These are phyloP conservation scores for Beauveria medogensis DNA, from an alignment of 2,329 filamentous ascomycete species.

Conservation along the genomic window DNA sequence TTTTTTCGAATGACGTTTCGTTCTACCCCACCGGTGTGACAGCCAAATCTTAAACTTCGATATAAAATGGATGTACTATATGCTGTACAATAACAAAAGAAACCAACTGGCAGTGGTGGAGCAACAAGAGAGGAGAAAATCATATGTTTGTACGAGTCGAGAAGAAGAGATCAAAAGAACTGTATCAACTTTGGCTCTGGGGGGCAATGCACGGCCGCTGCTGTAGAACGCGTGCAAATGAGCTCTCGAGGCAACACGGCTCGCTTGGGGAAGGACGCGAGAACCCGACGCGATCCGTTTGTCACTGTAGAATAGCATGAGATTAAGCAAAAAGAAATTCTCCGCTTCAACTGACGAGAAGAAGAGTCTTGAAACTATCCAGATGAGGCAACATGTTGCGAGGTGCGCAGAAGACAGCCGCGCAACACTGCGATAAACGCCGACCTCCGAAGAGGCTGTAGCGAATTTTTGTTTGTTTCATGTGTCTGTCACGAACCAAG, in stretches of 20 bases:
- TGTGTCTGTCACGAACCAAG: not conserved
- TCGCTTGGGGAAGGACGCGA: not conserved
- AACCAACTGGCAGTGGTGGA: not conserved
- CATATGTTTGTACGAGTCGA: not conserved
- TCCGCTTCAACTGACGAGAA: not conserved
- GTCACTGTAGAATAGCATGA: not conserved
- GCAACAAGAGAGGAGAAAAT: not conserved
- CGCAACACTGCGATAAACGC: not conserved
- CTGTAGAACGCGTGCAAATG: not conserved
- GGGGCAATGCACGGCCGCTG: not conserved
- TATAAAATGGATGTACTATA: constrained; percentile 8
- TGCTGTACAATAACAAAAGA: constrained; percentile 5
- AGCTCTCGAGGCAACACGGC: not conserved
- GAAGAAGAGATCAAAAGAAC: not conserved
- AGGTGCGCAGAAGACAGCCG: not conserved
- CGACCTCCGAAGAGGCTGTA: not conserved
- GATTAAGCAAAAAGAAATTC: not conserved
- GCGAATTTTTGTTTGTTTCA: not conserved
- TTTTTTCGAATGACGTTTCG: not conserved
- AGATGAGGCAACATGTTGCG: too few relatives aligned
- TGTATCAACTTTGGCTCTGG: not conserved
- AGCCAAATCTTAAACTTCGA: not conserved
- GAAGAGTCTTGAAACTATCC: too few relatives aligned
- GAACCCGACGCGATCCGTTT: not conserved
- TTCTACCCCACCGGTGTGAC: too few relatives aligned